These are phyloP conservation scores for Diaporthe helianthi DNA, from an alignment of 2,329 filamentous ascomycete species.

Conservation along the genomic window DNA sequence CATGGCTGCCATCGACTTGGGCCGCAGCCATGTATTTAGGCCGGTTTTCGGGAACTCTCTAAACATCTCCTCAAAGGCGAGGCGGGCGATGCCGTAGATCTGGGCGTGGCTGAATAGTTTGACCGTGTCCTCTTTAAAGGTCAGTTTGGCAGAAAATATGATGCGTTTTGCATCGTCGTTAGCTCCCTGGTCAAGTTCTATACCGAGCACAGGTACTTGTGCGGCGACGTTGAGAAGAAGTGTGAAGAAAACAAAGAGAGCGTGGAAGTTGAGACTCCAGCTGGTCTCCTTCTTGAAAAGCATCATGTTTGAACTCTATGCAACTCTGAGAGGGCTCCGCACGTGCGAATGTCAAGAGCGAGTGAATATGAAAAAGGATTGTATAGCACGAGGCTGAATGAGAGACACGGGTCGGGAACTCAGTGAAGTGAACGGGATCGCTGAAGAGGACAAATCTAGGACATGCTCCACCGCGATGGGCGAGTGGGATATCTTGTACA, in stretches of 20 bases:
- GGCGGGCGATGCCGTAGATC: slow-evolving; percentile 6
- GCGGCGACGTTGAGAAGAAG: not conserved
- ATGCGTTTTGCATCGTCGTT: not conserved
- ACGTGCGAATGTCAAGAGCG: no score
- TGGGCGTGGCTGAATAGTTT: slow-evolving; percentile 6
- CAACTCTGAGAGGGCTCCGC: no score
- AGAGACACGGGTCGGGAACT: not conserved
- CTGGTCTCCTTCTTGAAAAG: not conserved
- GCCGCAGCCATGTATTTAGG: no score
- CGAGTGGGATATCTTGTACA: slow-evolving; percentile 8
- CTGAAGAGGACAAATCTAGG: not conserved
- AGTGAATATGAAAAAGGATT: not conserved
- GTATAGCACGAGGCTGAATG: not conserved
- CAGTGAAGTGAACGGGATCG: not conserved
- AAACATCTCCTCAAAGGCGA: slow-evolving; percentile 15
- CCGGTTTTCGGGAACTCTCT: no score
- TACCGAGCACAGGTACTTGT: not conserved
- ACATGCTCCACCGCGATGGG: not conserved
- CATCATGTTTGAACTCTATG: not conserved
- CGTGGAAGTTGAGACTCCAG: slow-evolving; percentile 1
- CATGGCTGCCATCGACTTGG: slow-evolving; percentile 19
- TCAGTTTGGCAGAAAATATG: slow-evolving; percentile 1
- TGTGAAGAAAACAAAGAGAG: slow-evolving; percentile 1
- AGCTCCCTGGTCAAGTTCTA: not conserved
- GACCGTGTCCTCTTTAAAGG: not conserved